Percentiles rank a stretch among this genome's conserved stretches.
phyloP scores from a whole-genome alignment of 306 rosid species.

The Abrus precatorius region DNA sequence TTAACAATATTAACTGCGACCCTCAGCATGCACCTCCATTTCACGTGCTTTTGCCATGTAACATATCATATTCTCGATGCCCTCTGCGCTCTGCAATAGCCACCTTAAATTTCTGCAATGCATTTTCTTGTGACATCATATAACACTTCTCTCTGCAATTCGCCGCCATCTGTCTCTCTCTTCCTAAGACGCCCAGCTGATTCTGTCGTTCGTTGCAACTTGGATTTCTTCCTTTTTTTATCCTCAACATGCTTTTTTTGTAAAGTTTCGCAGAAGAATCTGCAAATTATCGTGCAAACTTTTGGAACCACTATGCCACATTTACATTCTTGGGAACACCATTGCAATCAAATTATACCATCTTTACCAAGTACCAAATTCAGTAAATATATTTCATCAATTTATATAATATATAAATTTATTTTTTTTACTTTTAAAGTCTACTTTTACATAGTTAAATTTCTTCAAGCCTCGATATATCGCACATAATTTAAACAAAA shows the following conservation, averaged over 20 bases:
- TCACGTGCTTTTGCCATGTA: slow-evolving; percentile 20
- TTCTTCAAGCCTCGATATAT: too few relatives aligned
- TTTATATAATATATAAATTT: too few relatives aligned
- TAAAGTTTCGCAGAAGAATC: neutral
- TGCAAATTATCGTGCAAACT: neutral
- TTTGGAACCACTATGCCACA: slow-evolving; percentile 6
- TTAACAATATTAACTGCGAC: too few relatives aligned
- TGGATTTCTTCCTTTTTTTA: neutral
- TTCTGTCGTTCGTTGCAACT: neutral
- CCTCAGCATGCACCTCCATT: neutral
- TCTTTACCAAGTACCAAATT: too few relatives aligned
- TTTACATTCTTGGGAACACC: neutral
- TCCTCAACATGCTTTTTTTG: neutral
- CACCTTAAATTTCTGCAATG: slow-evolving; percentile 7
- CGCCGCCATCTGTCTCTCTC: neutral
- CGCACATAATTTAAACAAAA: too few relatives aligned
- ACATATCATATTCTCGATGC: too few relatives aligned
- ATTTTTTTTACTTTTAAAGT: too few relatives aligned
- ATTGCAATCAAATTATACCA: neutral
- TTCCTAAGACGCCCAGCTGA: neutral
- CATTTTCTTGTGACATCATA: neutral
- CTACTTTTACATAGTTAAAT: too few relatives aligned
- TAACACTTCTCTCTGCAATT: neutral
- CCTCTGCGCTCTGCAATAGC: neutral
- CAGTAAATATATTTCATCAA: too few relatives aligned